Evolutionary conservation across 2,329 filamentous ascomycete species (phyloP).

Genomic region (Penicillium sp.): DNA sequence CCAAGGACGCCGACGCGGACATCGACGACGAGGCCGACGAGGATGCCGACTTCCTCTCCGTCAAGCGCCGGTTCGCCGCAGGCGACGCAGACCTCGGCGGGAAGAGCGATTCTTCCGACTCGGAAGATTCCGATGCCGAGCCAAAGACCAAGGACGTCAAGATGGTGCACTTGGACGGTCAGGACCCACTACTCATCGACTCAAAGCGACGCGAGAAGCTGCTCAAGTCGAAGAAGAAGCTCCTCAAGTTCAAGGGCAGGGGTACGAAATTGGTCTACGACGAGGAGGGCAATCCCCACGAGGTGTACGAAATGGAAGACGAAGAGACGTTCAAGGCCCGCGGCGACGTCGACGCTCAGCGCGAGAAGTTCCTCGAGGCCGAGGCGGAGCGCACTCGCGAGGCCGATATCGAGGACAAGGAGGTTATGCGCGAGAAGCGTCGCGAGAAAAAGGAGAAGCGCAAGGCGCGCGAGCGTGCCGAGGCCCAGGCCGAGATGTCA

Average conservation of each 20-base stretch:
- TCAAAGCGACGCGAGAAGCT: slow-evolving; percentile 94
- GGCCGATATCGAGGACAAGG: slow-evolving; percentile 81
- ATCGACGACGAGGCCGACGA: slow-evolving; percentile 56
- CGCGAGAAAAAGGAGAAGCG: slow-evolving; percentile 49
- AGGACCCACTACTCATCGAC: slow-evolving; percentile 76
- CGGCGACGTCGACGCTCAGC: slow-evolving; percentile 73
- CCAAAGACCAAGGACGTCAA: slow-evolving; percentile 38
- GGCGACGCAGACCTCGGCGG: slow-evolving; percentile 56
- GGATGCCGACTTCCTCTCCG: slow-evolving; percentile 77
- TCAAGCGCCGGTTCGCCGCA: slow-evolving; percentile 81
- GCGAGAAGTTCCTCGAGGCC: slow-evolving; percentile 71
- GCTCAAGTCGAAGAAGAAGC: slow-evolving; percentile 90
- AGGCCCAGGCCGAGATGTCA: slow-evolving; percentile 31
- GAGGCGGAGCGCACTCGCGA: slow-evolving; percentile 69
- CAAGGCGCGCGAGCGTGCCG: slow-evolving; percentile 39
- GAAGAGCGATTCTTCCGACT: slow-evolving; percentile 17
- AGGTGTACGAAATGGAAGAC: slow-evolving; percentile 82
- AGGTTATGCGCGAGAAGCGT: slow-evolving; percentile 70
- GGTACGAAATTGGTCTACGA: slow-evolving; percentile 86
- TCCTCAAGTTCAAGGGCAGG: slow-evolving; percentile 84
- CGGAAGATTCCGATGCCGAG: slow-evolving; percentile 44
- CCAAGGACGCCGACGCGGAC: slow-evolving; percentile 25
- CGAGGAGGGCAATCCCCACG: slow-evolving; percentile 81
- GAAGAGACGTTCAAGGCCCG: slow-evolving; percentile 74
- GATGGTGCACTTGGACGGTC: slow-evolving; percentile 54